These are phyloP conservation scores for Monosporascus sp. DNA, from an alignment of 2,329 filamentous ascomycete species.

Conservation along the genomic window DNA sequence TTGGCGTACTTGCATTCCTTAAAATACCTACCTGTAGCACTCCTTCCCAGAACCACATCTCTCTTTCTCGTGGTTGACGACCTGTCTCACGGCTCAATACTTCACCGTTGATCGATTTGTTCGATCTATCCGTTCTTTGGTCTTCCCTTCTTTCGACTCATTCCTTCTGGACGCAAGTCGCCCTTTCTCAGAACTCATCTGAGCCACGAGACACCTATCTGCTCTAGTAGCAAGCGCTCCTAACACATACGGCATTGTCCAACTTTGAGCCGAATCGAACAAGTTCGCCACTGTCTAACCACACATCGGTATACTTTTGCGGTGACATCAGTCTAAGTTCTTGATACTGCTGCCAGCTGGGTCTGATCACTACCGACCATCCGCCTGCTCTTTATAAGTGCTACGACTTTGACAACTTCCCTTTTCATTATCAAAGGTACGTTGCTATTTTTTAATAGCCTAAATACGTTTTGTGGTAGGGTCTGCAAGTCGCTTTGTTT, in stretches of 20 bases:
- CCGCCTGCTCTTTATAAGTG: neutral
- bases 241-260: constrained; percentile 9
- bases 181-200: constrained; percentile 9
- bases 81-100: constrained; percentile 3
- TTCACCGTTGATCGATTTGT: constrained; percentile 14
- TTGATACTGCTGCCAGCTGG: constrained; percentile 7
- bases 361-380: constrained; percentile 5
- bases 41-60: constrained; percentile 12
- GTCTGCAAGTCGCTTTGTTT: neutral
- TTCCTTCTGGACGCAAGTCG: constrained; percentile 26
- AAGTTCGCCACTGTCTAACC: constrained; percentile 18
- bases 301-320: constrained; percentile 11
- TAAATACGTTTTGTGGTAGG: too few relatives aligned
- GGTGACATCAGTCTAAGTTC: constrained; percentile 10
- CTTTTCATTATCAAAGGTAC: neutral
- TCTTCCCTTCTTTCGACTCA: constrained; percentile 16
- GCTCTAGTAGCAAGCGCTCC: constrained; percentile 20
- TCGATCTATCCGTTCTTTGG: constrained; percentile 19
- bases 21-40: constrained; percentile 1
- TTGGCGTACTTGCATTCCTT: constrained; percentile 26
- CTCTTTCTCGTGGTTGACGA: constrained; percentile 10
- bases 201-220: constrained; percentile 4
- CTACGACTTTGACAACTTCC: neutral
- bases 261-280: constrained; percentile 13
- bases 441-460: neutral